These are phyloP conservation scores for Clonostachys byssicola DNA, from an alignment of 2,329 filamentous ascomycete genomes.

Conservation along the genomic window DNA sequence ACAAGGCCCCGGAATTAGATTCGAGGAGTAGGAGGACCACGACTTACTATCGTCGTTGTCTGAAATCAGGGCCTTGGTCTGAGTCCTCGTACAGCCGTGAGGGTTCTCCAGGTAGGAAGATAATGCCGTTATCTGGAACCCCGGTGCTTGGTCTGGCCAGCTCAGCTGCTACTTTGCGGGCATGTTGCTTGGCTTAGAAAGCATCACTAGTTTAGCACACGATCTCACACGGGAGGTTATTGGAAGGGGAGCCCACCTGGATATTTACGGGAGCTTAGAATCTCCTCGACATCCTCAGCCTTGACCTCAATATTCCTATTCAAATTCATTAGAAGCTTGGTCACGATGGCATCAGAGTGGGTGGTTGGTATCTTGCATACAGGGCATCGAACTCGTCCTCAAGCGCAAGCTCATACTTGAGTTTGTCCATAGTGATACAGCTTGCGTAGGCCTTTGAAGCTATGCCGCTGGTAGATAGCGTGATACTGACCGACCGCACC, in stretches of 20 bases:
- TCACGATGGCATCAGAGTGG: not conserved
- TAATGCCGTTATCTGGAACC: constrained; percentile 41
- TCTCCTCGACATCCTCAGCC: too few species aligned
- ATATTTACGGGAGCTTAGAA: constrained; percentile 4
- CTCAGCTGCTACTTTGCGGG: constrained; percentile 49
- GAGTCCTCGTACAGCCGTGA: constrained; percentile 52
- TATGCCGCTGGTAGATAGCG: too few species aligned
- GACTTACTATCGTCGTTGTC: constrained; percentile 54
- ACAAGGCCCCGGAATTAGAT: too few species aligned
- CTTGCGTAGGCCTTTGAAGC: too few species aligned
- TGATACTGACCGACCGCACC: too few species aligned
- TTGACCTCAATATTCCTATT: too few species aligned
- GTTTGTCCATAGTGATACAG: too few species aligned
- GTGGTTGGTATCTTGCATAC: not conserved
- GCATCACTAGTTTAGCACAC: not conserved
- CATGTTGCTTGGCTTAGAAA: constrained; percentile 47
- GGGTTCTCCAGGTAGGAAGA: constrained; percentile 51
- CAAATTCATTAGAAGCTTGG: too few species aligned
- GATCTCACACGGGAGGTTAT: not conserved
- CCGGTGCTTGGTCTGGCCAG: constrained; percentile 16
- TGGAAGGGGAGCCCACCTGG: constrained; percentile 1
- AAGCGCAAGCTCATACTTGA: not conserved
- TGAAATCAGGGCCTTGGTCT: constrained; percentile 50
- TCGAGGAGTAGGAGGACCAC: not conserved
- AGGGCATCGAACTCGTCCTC: constrained; percentile 5